These are phyloP conservation scores for Orbilia brochopaga DNA, from an alignment of 2,329 filamentous ascomycete genomes.

Conservation along the genomic window DNA sequence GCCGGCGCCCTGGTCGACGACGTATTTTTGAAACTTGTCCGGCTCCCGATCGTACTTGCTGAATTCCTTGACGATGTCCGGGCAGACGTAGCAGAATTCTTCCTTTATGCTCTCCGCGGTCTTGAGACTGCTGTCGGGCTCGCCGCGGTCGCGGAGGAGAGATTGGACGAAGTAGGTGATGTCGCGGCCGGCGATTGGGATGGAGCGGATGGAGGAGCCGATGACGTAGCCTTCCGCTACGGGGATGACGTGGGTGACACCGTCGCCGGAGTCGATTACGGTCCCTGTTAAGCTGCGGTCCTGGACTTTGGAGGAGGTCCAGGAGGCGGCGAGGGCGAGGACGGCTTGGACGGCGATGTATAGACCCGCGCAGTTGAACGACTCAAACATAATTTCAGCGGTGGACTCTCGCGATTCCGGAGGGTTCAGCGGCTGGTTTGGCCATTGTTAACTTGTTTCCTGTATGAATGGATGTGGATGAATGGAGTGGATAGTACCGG, in stretches of 20 bases:
- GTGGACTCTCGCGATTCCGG: slow-evolving; percentile 99
- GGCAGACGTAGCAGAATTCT: slow-evolving; percentile 97
- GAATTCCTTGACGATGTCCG: slow-evolving; percentile 99
- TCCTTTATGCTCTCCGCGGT: slow-evolving; percentile 98
- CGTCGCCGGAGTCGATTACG: slow-evolving; percentile 97
- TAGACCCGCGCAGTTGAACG: slow-evolving; percentile 97
- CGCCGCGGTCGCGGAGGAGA: slow-evolving; percentile 90
- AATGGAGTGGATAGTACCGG: slow-evolving; percentile 67
- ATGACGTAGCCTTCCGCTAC: slow-evolving; percentile 99
- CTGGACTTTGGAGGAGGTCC: slow-evolving; percentile 97
- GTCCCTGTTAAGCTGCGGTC: slow-evolving; percentile 95
- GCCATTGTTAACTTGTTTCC: slow-evolving; percentile 36
- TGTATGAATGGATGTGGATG: slow-evolving; percentile 12
- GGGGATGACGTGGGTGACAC: slow-evolving; percentile 98
- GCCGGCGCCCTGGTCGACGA: slow-evolving; percentile 83
- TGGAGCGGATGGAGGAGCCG: slow-evolving; percentile 98
- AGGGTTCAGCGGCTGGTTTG: slow-evolving; percentile 82
- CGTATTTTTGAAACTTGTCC: slow-evolving; percentile 87
- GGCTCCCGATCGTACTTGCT: slow-evolving; percentile 91
- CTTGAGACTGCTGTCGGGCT: slow-evolving; percentile 95
- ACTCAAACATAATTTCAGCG: slow-evolving; percentile 99
- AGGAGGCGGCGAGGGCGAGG: slow-evolving; percentile 92
- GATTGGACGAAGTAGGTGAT: slow-evolving; percentile 99
- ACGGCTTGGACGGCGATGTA: slow-evolving; percentile 99
- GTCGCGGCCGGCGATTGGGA: slow-evolving; percentile 95